These are phyloP conservation scores for Tricholoma furcatifolium DNA, from an alignment of 768 basidiomycete species.

Conservation along the genomic window DNA sequence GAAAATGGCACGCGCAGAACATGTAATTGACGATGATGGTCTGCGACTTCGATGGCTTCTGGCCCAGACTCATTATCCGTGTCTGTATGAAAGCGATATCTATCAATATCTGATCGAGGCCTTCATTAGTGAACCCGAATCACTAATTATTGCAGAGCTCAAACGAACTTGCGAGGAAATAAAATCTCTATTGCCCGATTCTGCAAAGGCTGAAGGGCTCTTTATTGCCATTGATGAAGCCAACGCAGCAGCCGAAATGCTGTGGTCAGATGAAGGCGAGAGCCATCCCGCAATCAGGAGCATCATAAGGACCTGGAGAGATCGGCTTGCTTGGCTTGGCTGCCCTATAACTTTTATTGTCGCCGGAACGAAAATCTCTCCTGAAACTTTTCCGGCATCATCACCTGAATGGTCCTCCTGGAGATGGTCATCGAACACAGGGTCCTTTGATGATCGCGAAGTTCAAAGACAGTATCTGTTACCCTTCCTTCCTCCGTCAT, in stretches of 20 bases:
- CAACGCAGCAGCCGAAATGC: neutral
- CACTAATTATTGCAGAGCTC: too few relatives aligned
- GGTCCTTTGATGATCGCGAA: neutral
- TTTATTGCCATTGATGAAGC: slow-evolving; percentile 1
- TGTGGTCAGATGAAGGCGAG: neutral
- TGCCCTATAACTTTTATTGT: neutral
- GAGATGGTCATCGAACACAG: neutral
- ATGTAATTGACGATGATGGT: neutral
- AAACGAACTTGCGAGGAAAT: too few relatives aligned
- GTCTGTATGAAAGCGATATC: too few relatives aligned
- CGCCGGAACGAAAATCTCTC: too few relatives aligned
- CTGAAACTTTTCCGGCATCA: neutral
- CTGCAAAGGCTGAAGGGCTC: neutral
- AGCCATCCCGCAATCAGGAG: neutral
- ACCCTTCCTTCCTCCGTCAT: neutral
- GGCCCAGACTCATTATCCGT: too few relatives aligned
- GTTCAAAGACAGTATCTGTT: neutral
- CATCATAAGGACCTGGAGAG: neutral
- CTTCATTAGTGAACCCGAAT: too few relatives aligned
- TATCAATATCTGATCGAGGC: too few relatives aligned
- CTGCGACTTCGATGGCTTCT: too few relatives aligned
- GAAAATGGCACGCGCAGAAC: neutral
- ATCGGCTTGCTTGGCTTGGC: neutral
- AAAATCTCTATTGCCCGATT: neutral
- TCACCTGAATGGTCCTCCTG: neutral